phyloP scores from a whole-genome alignment of 2,329 filamentous ascomycete species.

The Sporothrix variecibatus region DNA sequence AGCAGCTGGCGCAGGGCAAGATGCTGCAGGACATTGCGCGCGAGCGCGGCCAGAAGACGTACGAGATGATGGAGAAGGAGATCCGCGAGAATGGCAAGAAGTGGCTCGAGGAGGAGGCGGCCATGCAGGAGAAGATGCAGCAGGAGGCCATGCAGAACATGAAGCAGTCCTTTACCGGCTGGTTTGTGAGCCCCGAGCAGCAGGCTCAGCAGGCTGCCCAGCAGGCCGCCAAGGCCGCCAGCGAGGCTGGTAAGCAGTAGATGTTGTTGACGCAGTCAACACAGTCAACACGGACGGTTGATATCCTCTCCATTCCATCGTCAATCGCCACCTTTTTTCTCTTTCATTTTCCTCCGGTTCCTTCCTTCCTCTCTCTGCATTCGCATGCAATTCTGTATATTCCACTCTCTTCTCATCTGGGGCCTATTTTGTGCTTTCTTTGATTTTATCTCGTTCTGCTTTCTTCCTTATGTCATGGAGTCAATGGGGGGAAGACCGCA shows the following conservation, averaged over 20 bases:
- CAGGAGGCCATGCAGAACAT: constrained; percentile 91
- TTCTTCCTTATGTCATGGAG: constrained; percentile 1
- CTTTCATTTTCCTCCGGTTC: not conserved
- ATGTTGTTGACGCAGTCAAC: no score
- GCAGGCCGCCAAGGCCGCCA: constrained; percentile 9
- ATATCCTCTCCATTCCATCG: constrained; percentile 4
- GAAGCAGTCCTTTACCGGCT: constrained; percentile 73
- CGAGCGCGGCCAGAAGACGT: constrained; percentile 87
- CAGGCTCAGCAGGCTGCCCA: not conserved
- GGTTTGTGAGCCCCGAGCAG: constrained; percentile 42
- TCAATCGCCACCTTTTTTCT: not conserved
- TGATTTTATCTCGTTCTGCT: not conserved
- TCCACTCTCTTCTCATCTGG: constrained; percentile 27
- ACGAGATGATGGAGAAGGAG: constrained; percentile 84
- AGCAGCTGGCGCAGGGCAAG: constrained; percentile 88
- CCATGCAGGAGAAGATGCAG: constrained; percentile 82
- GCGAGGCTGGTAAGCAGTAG: not conserved
- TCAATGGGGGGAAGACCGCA: not conserved
- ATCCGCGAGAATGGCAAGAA: constrained; percentile 92
- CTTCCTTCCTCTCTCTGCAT: not conserved
- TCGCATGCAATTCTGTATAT: constrained; percentile 9
- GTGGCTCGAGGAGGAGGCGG: constrained; percentile 92
- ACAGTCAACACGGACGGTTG: not conserved
- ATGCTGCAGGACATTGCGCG: constrained; percentile 95
- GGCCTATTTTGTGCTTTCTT: constrained; percentile 6